A percentile compares a stretch with the other conserved stretches of the same genome.
phyloP scores from a whole-genome alignment of 176 grass and related monocot genomes.

The Microstegium vimineum region DNA sequence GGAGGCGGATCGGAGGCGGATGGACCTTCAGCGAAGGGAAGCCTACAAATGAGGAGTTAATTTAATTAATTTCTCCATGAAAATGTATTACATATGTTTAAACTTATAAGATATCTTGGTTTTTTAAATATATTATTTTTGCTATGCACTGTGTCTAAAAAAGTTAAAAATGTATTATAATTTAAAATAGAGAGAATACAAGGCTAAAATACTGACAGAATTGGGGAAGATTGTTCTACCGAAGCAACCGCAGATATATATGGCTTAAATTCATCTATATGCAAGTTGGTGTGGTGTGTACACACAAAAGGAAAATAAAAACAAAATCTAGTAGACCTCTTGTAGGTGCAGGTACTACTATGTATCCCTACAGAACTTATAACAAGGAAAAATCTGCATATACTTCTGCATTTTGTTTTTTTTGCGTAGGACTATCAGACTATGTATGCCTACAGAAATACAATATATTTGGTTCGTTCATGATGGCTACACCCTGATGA shows the following conservation, averaged over 20 bases:
- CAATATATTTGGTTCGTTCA: background rate
- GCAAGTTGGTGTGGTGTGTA: background rate
- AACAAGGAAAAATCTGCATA: background rate
- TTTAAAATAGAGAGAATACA: too few species aligned
- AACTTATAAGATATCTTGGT: too few species aligned
- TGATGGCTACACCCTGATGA: conserved; percentile 9
- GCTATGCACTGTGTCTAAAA: too few species aligned
- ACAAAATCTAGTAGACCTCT: background rate
- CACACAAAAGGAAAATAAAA: background rate
- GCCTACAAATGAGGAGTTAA: too few species aligned
- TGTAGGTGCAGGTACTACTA: background rate
- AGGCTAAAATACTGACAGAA: background rate
- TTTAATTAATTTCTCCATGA: too few species aligned
- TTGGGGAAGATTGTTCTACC: background rate
- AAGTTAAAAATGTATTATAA: too few species aligned
- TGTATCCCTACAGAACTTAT: background rate
- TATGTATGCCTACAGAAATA: background rate
- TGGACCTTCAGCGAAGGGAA: background rate
- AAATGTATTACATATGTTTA: too few species aligned
- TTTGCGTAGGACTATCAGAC: background rate
- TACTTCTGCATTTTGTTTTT: background rate
- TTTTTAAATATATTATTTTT: too few species aligned
- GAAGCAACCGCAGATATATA: background rate
- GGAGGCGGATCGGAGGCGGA: background rate
- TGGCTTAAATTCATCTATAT: background rate